Evolutionary conservation across 2,329 filamentous ascomycete species (phyloP), one percentile per base, ranked within the genome.

Genomic region (Aspergillus sp.): DNA sequence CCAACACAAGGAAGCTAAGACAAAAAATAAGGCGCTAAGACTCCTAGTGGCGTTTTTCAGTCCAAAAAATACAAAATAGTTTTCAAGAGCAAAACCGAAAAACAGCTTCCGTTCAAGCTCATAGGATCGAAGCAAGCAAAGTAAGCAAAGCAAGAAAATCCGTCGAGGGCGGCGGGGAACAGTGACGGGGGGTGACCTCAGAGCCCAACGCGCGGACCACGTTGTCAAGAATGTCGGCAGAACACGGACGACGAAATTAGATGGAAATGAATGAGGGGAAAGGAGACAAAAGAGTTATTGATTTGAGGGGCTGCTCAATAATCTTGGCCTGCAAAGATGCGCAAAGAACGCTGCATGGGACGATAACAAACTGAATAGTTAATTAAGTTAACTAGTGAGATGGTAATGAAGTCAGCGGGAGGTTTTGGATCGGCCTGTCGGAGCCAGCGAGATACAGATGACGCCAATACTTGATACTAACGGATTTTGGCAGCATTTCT

Each of bases 201-300:
- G 48, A 51, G 49, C 39, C 48, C 48, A 53, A 49, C 48, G 53
- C 49, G 46, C 47, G 46, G 40, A 29, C 40, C 40, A 30, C 27
- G 28, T 19, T 26, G 8, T 39, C 6, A 26, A 26, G 19, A 39
- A 19, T 19, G 26, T 19, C 7, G 36, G 7, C 12, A 26, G 19
- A 2, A 26, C 7, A 41, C 39, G 36, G 38, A 32, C 30, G 19
- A 19, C 19, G 19, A 19, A 19, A 19, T 19, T 19, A 19, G 19
- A 19, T 19, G 19, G 19, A 19, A 19, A 19, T 19, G 19, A 19
- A 2, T 19, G 19, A 19, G 19, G 19, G 19, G 19, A 19, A 19
- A 32, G 30, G 30, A 32, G 8, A 32, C 30, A 32, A 32, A 32
- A 32, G 19, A 19, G 30, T 32, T 32, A 32, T 32, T 32, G 8